Conservation (phyloP, 73 alveolate genomes). For the Tetrahymena thermophila region DNA sequence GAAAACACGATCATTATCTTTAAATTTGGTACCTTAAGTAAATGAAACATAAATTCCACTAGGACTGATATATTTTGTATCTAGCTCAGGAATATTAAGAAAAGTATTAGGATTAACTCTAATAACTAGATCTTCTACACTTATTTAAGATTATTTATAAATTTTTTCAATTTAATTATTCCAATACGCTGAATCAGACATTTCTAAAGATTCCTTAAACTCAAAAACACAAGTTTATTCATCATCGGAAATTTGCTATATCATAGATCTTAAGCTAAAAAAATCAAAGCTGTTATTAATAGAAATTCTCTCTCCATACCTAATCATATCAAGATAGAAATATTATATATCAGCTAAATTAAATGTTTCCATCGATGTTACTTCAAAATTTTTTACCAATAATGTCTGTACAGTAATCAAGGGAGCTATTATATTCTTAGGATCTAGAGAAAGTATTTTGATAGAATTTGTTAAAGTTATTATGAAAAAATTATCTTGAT, state of each 20-base stretch:
- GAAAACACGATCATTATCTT: neutral
- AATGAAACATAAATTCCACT: neutral
- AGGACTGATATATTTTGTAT: neutral
- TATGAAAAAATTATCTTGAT: neutral
- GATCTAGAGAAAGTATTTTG: neutral
- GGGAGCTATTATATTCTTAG: neutral
- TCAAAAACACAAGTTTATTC: neutral
- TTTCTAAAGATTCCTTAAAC: neutral
- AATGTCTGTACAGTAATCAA: neutral
- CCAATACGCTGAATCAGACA: neutral
- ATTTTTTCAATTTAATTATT: neutral
- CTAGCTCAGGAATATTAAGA: neutral
- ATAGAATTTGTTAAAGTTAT: neutral
- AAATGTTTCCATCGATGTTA: neutral
- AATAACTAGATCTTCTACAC: neutral
- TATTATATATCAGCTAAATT: neutral
- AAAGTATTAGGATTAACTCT: neutral
- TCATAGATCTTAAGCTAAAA: neutral
- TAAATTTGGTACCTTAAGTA: neutral
- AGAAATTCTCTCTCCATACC: neutral
- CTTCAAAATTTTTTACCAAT: neutral
- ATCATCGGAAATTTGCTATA: neutral
- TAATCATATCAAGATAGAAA: neutral
- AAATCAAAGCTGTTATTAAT: neutral
- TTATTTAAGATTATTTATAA: neutral